A percentile compares a stretch with the other conserved stretches of the same genome.
Conservation (phyloP, 768 basidiomycete species). For the Kwoniella europaea region DNA sequence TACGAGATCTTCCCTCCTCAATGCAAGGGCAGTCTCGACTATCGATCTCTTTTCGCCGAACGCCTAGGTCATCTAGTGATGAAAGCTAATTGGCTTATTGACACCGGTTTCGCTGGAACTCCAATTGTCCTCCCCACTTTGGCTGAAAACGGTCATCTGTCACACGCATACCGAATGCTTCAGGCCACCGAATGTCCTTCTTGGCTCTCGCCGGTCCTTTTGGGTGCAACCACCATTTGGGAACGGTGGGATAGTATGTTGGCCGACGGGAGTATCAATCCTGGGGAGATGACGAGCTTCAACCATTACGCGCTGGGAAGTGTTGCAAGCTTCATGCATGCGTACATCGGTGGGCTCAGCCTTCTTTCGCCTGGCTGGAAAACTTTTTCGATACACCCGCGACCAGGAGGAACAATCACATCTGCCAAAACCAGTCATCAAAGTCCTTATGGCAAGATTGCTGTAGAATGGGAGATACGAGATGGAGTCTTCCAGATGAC, state of each 20-base stretch:
- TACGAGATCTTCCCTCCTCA: conserved; percentile 31
- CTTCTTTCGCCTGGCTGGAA: conserved; percentile 41
- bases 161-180: conserved; percentile 52
- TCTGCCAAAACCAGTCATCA: conserved; percentile 25
- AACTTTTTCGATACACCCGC: conserved; percentile 32
- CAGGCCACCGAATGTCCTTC: conserved; percentile 41
- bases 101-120: conserved; percentile 55
- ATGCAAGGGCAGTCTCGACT: conserved; percentile 8
- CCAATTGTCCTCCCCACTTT: conserved; percentile 50
- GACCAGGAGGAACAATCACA: conserved; percentile 48
- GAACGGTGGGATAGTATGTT: conserved; percentile 53
- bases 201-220: conserved; percentile 39
- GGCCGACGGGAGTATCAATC: conserved; percentile 49
- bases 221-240: conserved; percentile 48
- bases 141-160: conserved; percentile 33
- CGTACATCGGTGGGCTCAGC: conserved; percentile 37
- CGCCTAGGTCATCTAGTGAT: conserved; percentile 27
- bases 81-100: conserved; percentile 30
- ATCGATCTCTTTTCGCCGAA: conserved; percentile 10
- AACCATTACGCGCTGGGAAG: conserved; percentile 52
- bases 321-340: conserved; percentile 45
- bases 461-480: conserved; percentile 33
- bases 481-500: conserved; percentile 27
- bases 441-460: conserved; percentile 34
- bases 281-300: conserved; percentile 55